Conservation (phyloP, 2,329 filamentous ascomycete genomes). For the Penicillium sp. region DNA sequence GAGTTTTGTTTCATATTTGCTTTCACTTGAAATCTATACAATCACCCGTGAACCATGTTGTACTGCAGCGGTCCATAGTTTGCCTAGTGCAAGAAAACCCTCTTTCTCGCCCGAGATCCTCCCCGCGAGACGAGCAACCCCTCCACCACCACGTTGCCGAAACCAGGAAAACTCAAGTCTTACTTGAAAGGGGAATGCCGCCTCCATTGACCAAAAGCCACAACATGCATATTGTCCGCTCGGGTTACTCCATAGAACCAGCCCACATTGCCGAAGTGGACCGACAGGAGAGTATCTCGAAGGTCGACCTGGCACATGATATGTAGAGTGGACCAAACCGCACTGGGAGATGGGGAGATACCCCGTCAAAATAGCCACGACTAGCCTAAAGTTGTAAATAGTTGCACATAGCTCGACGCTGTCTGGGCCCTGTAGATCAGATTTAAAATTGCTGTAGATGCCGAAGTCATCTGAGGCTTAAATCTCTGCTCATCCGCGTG, state of each 20-base stretch:
- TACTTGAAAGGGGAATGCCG: conserved; percentile 19
- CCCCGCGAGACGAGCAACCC: not conserved
- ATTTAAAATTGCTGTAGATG: not conserved
- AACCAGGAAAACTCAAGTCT: not conserved
- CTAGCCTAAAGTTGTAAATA: not conserved
- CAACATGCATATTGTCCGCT: not conserved
- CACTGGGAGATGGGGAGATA: not conserved
- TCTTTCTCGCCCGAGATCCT: conserved; percentile 10
- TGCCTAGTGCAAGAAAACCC: not conserved
- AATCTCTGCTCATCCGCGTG: conserved; percentile 21
- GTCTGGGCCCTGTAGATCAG: not conserved
- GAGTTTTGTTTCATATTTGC: not conserved
- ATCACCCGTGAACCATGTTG: not conserved
- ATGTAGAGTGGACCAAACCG: not conserved
- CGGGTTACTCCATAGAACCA: conserved; percentile 27
- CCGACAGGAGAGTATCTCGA: not conserved
- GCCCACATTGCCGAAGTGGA: conserved; percentile 8
- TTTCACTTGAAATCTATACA: not conserved
- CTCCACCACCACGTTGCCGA: not conserved
- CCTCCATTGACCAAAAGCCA: not conserved
- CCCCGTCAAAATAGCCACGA: not conserved
- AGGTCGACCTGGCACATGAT: not conserved
- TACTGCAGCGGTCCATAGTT: not conserved
- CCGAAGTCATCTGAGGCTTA: conserved; percentile 5
- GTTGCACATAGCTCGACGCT: not conserved